A percentile compares a stretch with the other conserved stretches of the same genome.
These are phyloP conservation scores for Zarea fungicola DNA, from an alignment of 2,329 filamentous ascomycete species.

Conservation along the genomic window DNA sequence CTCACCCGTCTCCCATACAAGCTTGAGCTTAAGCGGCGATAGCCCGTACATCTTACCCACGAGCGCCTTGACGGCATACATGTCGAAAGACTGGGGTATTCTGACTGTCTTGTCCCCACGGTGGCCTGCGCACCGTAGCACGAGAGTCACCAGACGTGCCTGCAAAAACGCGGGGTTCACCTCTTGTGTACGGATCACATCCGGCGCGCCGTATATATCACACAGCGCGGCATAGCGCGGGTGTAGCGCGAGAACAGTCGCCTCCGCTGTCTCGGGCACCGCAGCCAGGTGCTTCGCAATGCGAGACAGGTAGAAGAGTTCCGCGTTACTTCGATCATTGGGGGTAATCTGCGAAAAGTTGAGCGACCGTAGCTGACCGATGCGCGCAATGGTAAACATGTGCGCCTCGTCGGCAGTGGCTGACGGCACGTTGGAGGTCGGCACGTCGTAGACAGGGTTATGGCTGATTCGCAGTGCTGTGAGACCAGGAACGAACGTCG, in stretches of 20 bases:
- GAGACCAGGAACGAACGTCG: conserved; percentile 65
- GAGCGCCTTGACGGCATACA: conserved; percentile 77
- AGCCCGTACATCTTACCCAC: conserved; percentile 66
- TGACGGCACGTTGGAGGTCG: conserved; percentile 35
- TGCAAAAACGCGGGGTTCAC: conserved; percentile 78
- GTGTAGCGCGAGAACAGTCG: conserved; percentile 56
- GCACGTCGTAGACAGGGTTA: conserved; percentile 73
- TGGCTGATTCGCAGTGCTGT: conserved; percentile 71
- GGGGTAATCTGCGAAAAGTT: conserved; percentile 68
- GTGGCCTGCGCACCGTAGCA: conserved; percentile 36
- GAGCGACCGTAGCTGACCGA: conserved; percentile 61
- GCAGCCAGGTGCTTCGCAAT: conserved; percentile 71
- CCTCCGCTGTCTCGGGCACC: conserved; percentile 48
- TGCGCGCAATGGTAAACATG: conserved; percentile 78
- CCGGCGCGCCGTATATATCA: conserved; percentile 66
- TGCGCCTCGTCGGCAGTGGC: conserved; percentile 71
- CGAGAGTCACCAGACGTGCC: conserved; percentile 66
- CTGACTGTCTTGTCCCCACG: conserved; percentile 31
- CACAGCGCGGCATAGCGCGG: conserved; percentile 71
- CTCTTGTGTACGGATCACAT: conserved; percentile 49
- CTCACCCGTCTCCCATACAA: conserved; percentile 89
- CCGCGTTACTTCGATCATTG: conserved; percentile 78
- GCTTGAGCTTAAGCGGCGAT: conserved; percentile 55
- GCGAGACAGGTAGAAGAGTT: conserved; percentile 86
- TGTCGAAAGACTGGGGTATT: conserved; percentile 72